phyloP scores from a whole-genome alignment of 805 yeast genomes.

The Saturnispora galanensis region DNA sequence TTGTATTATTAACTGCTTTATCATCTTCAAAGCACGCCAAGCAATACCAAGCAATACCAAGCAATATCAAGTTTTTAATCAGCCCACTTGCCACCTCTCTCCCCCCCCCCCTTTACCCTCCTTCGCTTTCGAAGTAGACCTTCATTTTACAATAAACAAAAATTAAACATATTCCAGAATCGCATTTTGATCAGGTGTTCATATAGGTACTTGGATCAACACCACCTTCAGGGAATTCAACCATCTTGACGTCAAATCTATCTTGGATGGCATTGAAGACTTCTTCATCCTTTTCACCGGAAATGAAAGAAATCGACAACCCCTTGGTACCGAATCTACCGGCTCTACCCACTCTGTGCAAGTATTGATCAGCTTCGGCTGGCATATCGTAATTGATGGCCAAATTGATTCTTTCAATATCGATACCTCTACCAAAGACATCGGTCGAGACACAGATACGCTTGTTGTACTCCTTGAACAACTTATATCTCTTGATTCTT shows the following conservation, averaged over 20 bases:
- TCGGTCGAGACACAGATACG: constrained; percentile 98
- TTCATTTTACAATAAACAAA: background rate
- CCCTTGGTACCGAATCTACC: constrained; percentile 99
- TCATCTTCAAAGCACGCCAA: too few species aligned
- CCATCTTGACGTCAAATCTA: constrained; percentile 91
- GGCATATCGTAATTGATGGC: constrained; percentile 98
- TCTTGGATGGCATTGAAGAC: constrained; percentile 89
- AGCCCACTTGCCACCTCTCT: too few species aligned
- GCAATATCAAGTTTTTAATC: too few species aligned
- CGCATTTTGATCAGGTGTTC: constrained; percentile 51
- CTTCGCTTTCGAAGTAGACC: too few species aligned
- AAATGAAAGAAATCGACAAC: constrained; percentile 84
- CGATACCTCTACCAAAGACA: constrained; percentile 98
- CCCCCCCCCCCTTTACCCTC: too few species aligned
- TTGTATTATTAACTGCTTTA: too few species aligned
- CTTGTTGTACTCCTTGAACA: constrained; percentile 95
- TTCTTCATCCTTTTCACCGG: constrained; percentile 79
- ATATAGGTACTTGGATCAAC: constrained; percentile 95
- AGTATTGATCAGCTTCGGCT: constrained; percentile 91
- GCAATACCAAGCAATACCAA: too few species aligned
- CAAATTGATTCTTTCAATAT: constrained; percentile 95
- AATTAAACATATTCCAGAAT: background rate
- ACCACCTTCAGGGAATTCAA: constrained; percentile 96
- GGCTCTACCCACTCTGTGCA: constrained; percentile 99
- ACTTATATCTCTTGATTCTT: constrained; percentile 93